Evolutionary conservation across 108 stramenopile genomes (phyloP), one percentile per base, ranked within the genome.

Genomic region (Licmophora abbreviata): DNA sequence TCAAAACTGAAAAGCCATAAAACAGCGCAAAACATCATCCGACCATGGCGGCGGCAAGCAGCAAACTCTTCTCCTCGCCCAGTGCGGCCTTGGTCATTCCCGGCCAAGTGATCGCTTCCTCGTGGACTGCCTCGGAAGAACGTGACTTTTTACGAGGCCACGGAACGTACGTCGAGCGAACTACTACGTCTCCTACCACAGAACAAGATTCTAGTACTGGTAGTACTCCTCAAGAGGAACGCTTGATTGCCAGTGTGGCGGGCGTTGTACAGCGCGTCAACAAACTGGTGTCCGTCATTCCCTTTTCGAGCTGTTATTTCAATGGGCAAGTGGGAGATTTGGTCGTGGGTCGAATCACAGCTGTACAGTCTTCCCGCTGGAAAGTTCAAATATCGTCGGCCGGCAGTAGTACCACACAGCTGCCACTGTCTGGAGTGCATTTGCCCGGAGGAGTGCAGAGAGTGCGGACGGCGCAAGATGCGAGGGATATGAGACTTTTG

Each of bases 201-300:
- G 36, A 63, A 18, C n/a, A n/a, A n/a, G n/a, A n/a, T n/a, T n/a
- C n/a, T n/a, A n/a, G n/a, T n/a, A n/a, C n/a, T n/a, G n/a, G n/a
- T n/a, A n/a, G n/a, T n/a, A n/a, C n/a, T n/a, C n/a, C n/a, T n/a
- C n/a, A 54, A 54, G 69, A 74, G 56, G 71, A 80, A 52, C 76
- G 82, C 14, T 73, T 98, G 27, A 69, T 94, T 20, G 92, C 95
- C 28, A 88, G 84, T 52, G 83, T 94, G 12, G 82, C 87, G 10
- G 98, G 98, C 0, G 73, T 69, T 1, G 83, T 99, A 8, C 81
- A 95, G 48, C 77, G 98, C 21, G 95, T 97, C 46, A 97, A 99
- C 70, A 91, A 92, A 54, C 81, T 99, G 2, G 78, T 97, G 42
- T 81, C 83, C n/a, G 96, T 99, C n/a, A 72, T 85, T 41, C 91